Conservation (phyloP, 164 flowering plant species). For the Houttuynia cordata region DNA sequence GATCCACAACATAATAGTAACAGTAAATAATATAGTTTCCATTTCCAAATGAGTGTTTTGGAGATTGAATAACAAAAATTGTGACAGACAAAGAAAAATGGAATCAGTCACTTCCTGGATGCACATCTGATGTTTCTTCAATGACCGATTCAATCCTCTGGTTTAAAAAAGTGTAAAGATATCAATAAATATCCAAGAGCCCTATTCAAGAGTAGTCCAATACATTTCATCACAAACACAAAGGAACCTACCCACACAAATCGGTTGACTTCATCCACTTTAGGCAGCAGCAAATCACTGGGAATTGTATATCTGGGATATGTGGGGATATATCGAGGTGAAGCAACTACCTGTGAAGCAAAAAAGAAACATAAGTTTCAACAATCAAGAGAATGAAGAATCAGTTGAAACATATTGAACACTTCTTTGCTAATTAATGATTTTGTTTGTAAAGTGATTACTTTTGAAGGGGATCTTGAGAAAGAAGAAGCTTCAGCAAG, state of each 20-base stretch:
- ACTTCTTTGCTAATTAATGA: no score
- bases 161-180: background rate
- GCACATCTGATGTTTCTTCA: conserved; percentile 16
- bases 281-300: conserved; percentile 46
- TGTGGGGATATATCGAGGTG: conserved; percentile 22
- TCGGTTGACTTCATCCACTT: conserved; percentile 62
- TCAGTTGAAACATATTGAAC: no score
- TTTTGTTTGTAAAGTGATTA: background rate
- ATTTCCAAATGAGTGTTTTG: no score
- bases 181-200: background rate
- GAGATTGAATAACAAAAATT: no score
- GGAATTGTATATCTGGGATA: conserved; percentile 30
- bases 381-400: background rate
- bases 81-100: no score
- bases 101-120: no score
- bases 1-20: no score
- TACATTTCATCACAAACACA: background rate
- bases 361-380: background rate
- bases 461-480: conserved; percentile 34
- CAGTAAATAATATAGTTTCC: no score
- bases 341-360: conserved; percentile 22
- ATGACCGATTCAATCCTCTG: conserved; percentile 47
- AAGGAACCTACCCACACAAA: conserved; percentile 48
- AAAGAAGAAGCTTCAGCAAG: conserved; percentile 32
- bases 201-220: background rate